Conservation (phyloP, 2,329 filamentous ascomycete genomes). For the Pyrenophora tritici-repentis region DNA sequence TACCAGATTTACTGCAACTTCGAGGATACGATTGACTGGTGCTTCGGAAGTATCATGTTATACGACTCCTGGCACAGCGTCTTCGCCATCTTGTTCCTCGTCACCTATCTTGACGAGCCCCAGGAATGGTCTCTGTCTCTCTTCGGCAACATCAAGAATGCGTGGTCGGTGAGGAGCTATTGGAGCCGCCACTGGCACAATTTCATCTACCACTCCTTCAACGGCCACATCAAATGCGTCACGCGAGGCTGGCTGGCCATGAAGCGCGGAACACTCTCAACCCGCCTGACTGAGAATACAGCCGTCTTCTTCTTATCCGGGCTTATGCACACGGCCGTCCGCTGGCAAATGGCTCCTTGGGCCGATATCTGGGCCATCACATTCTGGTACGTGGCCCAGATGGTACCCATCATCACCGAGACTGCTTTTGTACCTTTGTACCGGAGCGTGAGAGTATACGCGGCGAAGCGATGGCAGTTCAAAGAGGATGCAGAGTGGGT, state of each 20-base stretch:
- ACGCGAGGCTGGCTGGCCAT: conserved; percentile 18
- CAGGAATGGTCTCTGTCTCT: conserved; percentile 16
- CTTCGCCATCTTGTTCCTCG: conserved; percentile 18
- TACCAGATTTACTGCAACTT: conserved; percentile 3
- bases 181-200: conserved; percentile 32
- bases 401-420: conserved; percentile 25
- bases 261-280: neutral
- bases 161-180: conserved; percentile 20
- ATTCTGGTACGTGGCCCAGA: conserved; percentile 23
- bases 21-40: conserved; percentile 13
- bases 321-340: conserved; percentile 19
- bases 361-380: conserved; percentile 21
- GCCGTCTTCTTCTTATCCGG: conserved; percentile 25
- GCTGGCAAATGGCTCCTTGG: conserved; percentile 10
- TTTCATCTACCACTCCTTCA: conserved; percentile 22
- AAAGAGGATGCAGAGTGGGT: conserved; percentile 1
- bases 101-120: conserved; percentile 6
- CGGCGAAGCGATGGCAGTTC: neutral
- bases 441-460: neutral
- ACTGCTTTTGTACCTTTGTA: conserved; percentile 11
- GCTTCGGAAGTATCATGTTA: conserved; percentile 16
- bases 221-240: conserved; percentile 19
- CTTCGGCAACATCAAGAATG: conserved; percentile 11
- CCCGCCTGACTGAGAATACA: conserved; percentile 24
- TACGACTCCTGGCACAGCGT: conserved; percentile 21